Evolutionary conservation across 1,284 basidiomycete genomes (phyloP).

Genomic region (Ceratobasidium sp.): DNA sequence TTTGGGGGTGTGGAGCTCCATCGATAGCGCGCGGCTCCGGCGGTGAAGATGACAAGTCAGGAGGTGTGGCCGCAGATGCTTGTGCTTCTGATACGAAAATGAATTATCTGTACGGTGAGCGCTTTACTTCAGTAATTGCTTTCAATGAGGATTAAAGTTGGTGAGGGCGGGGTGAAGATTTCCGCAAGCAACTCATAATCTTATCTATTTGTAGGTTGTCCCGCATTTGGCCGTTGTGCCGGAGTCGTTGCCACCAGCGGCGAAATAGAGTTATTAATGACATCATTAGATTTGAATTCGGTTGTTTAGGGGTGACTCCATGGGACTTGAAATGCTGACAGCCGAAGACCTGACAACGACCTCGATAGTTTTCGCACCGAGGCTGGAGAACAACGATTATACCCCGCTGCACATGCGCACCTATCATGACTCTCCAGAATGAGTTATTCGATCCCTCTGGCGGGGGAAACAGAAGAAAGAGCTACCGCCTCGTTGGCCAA

Average conservation of each 20-base stretch:
- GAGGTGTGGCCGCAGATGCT: background rate
- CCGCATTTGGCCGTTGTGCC: no score
- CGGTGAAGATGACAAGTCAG: no score
- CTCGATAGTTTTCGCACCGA: conserved; percentile 22
- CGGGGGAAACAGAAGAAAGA: background rate
- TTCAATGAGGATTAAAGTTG: no score
- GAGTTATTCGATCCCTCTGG: background rate
- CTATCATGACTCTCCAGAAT: conserved; percentile 8
- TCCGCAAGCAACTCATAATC: no score
- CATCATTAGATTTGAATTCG: background rate
- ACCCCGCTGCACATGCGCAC: conserved; percentile 16
- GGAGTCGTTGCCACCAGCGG: background rate
- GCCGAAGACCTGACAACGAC: conserved; percentile 26
- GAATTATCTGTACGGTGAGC: background rate
- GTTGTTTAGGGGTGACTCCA: conserved; percentile 20
- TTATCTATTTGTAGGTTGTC: no score
- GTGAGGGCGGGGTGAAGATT: no score
- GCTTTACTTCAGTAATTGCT: no score
- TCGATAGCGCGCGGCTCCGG: no score
- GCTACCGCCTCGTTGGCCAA: conserved; percentile 68
- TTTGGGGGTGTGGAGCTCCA: background rate
- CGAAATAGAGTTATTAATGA: background rate
- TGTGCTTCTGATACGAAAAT: background rate
- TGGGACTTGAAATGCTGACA: conserved; percentile 9
- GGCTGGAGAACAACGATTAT: background rate